Evolutionary conservation across 2,329 filamentous ascomycete species (phyloP).

Genomic region (Gnomoniopsis smithogilvyi): DNA sequence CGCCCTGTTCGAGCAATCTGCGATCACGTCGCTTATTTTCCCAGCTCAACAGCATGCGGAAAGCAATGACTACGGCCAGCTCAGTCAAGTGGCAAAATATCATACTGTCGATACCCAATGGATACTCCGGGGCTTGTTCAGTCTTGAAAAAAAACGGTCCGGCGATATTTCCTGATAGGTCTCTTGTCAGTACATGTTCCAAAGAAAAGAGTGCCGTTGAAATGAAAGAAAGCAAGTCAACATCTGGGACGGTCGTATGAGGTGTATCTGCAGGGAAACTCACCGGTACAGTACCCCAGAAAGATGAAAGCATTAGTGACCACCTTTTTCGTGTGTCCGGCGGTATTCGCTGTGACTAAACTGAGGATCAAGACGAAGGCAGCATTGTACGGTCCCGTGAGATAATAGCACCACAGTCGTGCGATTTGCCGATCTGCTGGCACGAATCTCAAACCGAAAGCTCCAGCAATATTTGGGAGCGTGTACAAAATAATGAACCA

Average conservation of each 20-base stretch:
- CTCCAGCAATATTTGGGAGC: conserved; percentile 48
- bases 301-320: conserved; percentile 15
- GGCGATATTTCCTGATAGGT: conserved; percentile 55
- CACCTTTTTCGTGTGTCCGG: conserved; percentile 24
- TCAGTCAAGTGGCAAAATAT: conserved; percentile 56
- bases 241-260: too few species aligned
- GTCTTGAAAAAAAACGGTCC: conserved; percentile 58
- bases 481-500: conserved; percentile 45
- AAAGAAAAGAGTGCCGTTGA: too few species aligned
- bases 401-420: conserved; percentile 50
- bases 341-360: conserved; percentile 24
- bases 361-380: conserved; percentile 45
- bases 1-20: neutral
- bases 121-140: conserved; percentile 57
- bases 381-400: conserved; percentile 53
- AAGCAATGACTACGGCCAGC: conserved; percentile 42
- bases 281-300: conserved; percentile 19
- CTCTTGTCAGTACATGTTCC: conserved; percentile 52
- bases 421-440: conserved; percentile 39
- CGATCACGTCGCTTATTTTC: conserved; percentile 53
- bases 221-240: too few species aligned
- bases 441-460: conserved; percentile 51
- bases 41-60: conserved; percentile 46
- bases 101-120: conserved; percentile 59
- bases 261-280: conserved; percentile 14